phyloP scores from a whole-genome alignment of 306 rosid species.

The Astragalus glycyphyllos region DNA sequence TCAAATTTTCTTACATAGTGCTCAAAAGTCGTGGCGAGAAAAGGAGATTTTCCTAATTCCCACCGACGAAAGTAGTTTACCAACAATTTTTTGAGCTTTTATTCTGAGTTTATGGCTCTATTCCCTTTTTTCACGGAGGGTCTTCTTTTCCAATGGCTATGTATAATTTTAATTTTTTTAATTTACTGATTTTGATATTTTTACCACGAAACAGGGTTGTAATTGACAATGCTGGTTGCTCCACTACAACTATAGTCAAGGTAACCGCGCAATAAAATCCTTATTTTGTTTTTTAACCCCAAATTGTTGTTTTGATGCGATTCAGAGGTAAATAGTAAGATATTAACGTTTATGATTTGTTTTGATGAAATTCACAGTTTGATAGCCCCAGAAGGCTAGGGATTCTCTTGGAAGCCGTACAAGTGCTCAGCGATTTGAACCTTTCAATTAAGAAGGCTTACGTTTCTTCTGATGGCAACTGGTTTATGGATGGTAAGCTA shows the following conservation, averaged over 20 bases:
- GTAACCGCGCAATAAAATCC: conserved; percentile 45
- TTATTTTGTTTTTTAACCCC: not conserved
- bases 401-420: conserved; percentile 88
- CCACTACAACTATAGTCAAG: conserved; percentile 88
- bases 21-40: conserved; percentile 16
- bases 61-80: conserved; percentile 35
- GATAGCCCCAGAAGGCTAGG: conserved; percentile 94
- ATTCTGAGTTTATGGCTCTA: not conserved
- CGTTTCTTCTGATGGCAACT: conserved; percentile 89
- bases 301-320: not conserved
- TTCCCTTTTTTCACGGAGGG: conserved; percentile 27
- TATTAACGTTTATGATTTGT: conserved; percentile 12
- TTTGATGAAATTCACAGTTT: conserved; percentile 56
- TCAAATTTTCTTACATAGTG: not conserved
- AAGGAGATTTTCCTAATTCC: conserved; percentile 29
- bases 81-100: conserved; percentile 46
- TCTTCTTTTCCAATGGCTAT: not conserved
- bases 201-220: conserved; percentile 67
- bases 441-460: conserved; percentile 87
- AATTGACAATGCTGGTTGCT: conserved; percentile 89
- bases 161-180: not conserved
- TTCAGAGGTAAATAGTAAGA: not conserved
- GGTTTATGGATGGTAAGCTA: conserved; percentile 97
- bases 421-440: conserved; percentile 83
- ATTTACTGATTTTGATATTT: conserved; percentile 54